phyloP scores from a whole-genome alignment of 805 yeast species.

The Cyberlindnera mrakii region DNA sequence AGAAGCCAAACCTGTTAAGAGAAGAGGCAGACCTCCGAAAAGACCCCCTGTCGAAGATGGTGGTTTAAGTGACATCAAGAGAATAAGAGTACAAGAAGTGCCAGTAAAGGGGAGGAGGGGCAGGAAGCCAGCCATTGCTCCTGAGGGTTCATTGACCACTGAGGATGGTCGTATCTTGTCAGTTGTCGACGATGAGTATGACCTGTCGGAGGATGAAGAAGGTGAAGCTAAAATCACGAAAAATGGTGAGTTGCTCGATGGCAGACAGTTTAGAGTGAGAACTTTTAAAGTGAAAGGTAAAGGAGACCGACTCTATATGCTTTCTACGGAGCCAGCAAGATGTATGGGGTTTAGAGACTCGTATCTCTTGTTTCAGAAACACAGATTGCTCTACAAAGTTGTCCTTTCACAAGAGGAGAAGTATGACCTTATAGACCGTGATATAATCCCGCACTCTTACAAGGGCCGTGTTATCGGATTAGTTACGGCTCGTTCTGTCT shows the following conservation, averaged over 20 bases:
- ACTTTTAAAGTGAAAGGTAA: slow-evolving; percentile 52
- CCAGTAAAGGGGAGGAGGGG: slow-evolving; percentile 31
- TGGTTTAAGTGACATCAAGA: slow-evolving; percentile 11
- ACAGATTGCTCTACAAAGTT: slow-evolving; percentile 66
- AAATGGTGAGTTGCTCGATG: slow-evolving; percentile 64
- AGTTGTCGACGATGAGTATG: slow-evolving; percentile 71
- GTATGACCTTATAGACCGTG: slow-evolving; percentile 72
- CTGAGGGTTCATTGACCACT: slow-evolving; percentile 39
- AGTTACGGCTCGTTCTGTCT: slow-evolving; percentile 86
- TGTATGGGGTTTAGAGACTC: slow-evolving; percentile 93
- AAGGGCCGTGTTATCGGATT: slow-evolving; percentile 85
- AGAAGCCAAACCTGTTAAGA: slow-evolving; percentile 16
- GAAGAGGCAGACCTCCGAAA: slow-evolving; percentile 21
- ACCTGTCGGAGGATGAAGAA: slow-evolving; percentile 65
- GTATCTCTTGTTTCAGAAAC: slow-evolving; percentile 82
- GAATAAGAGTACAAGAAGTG: slow-evolving; percentile 8
- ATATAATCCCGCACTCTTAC: slow-evolving; percentile 81
- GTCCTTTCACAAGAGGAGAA: slow-evolving; percentile 74
- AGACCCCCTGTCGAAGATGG: slow-evolving; percentile 18
- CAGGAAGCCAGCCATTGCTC: slow-evolving; percentile 31
- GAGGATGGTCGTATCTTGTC: slow-evolving; percentile 63
- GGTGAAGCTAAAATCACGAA: slow-evolving; percentile 72
- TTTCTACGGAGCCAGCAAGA: slow-evolving; percentile 94
- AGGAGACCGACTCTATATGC: slow-evolving; percentile 77
- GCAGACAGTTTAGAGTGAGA: slow-evolving; percentile 66